Percentiles rank a stretch among this genome's conserved stretches.
These are phyloP conservation scores for Parsonsia alboflavescens DNA, from an alignment of 257 asterid genomes.

Conservation along the genomic window DNA sequence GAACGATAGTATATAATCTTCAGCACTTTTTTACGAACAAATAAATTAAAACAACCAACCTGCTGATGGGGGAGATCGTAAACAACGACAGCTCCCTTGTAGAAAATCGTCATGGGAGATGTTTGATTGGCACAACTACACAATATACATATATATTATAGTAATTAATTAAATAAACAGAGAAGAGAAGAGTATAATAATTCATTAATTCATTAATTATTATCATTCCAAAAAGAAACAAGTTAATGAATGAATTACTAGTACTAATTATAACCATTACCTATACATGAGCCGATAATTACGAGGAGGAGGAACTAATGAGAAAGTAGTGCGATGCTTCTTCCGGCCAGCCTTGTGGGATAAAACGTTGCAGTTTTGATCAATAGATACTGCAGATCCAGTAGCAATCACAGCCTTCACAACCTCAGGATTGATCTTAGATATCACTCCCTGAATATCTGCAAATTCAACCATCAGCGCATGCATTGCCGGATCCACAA, in stretches of 20 bases:
- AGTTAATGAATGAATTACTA: too few species aligned
- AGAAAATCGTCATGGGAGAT: conserved; percentile 19
- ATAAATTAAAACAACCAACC: conserved; percentile 13
- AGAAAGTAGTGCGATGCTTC: background rate
- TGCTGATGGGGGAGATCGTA: conserved; percentile 12
- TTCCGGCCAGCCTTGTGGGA: background rate
- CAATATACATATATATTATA: too few species aligned
- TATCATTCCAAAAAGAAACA: too few species aligned
- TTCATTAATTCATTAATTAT: too few species aligned
- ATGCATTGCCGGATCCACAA: background rate
- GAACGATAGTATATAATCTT: background rate
- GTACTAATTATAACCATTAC: too few species aligned
- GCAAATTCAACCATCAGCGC: background rate
- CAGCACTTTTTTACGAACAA: background rate
- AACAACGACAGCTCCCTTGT: conserved; percentile 16
- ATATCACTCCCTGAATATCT: conserved; percentile 44
- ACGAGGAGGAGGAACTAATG: background rate
- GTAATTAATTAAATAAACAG: background rate
- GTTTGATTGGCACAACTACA: background rate
- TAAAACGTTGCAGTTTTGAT: background rate
- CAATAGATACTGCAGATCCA: background rate
- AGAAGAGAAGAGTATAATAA: background rate
- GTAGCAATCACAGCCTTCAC: conserved; percentile 29
- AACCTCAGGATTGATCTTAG: conserved; percentile 52
- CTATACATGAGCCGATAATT: background rate